Conservation (phyloP, 495 filamentous ascomycete genomes). For the Aspergillus homomorphus region DNA sequence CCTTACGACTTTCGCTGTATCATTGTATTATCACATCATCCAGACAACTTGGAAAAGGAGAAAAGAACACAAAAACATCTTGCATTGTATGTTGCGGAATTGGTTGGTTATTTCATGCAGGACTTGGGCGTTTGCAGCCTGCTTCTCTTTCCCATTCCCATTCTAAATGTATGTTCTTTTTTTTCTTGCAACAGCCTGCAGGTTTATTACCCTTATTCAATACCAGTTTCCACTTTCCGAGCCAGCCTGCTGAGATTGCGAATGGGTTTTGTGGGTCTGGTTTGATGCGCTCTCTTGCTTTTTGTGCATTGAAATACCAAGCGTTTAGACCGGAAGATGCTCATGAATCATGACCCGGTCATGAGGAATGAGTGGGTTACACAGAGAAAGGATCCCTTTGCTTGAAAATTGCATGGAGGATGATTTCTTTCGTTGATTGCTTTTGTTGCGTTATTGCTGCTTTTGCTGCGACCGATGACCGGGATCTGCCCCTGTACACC, state of each 20-base stretch:
- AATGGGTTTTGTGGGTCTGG: conserved; percentile 19
- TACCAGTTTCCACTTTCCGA: conserved; percentile 7
- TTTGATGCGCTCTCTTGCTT: conserved; percentile 13
- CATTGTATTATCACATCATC: conserved; percentile 43
- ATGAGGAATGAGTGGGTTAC: conserved; percentile 7
- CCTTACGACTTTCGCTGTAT: conserved; percentile 29
- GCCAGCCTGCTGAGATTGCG: conserved; percentile 24
- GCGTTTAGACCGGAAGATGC: conserved; percentile 21
- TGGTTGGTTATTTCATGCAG: conserved; percentile 44
- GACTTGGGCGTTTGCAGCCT: conserved; percentile 35
- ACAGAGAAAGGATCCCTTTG: conserved; percentile 15
- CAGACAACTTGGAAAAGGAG: conserved; percentile 21
- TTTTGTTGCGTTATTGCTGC: conserved; percentile 12
- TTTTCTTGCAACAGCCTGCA: conserved; percentile 16
- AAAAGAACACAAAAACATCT: conserved; percentile 39
- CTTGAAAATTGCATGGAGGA: conserved; percentile 35
- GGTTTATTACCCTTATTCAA: conserved; percentile 20
- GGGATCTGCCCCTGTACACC: conserved; percentile 28
- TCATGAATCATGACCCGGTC: conserved; percentile 7
- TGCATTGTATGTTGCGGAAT: conserved; percentile 39
- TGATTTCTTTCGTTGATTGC: conserved; percentile 7
- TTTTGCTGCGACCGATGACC: conserved; percentile 26
- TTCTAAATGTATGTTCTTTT: conserved; percentile 26
- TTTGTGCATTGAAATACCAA: conserved; percentile 22
- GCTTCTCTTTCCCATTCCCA: conserved; percentile 19